Evolutionary conservation across 495 filamentous ascomycete genomes (phyloP), one percentile per base, ranked within the genome.

Genomic region (Penicillium diatomitis): DNA sequence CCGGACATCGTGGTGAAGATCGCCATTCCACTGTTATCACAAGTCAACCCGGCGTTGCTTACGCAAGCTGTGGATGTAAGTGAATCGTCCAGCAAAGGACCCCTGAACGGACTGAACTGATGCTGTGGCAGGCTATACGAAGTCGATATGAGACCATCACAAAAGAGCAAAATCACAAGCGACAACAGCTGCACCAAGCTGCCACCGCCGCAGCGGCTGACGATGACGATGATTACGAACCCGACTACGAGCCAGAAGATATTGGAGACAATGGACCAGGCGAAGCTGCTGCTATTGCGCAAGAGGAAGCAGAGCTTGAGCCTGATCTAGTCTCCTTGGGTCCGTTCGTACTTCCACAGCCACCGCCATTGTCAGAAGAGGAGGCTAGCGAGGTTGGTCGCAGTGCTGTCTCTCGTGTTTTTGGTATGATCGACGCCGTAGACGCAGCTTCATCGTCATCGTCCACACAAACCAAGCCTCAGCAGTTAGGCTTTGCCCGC

Each of bases 211-310:
- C 74, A 6, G 67, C 63, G 0, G 83, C 82, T n/a, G 87, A 91
- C 5, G 89, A 95, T 11, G 89, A 95, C 9, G 90, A 90, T 44
- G 84, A 90, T 48, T 94, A 95, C 56, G 88, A 94, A 52, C 88
- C 88, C 0, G 84, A 92, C 65, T 90, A 86, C 56, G 77, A 84
- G 47, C 79, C 79, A 0, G 73, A 77, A 41, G 87, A 90, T 59
- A 81, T 86, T 52, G 74, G 80, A 3, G 87, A 88, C 40, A 83
- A 88, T 55, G 79, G 82, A 6, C 61, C 80, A 10, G 88, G 87
- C 58, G 83, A 85, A 56, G 71, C 85, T 12, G 82, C 88, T 61
- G 82, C 75, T 39, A 72, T 74, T 0, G 74, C 80, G n/a, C 66
- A 81, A 6, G 79, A 82, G 46, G 66, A 63, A 31, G 52, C 69